Conservation (phyloP, 441 rosid species). For the Dalechampia spathulata region DNA sequence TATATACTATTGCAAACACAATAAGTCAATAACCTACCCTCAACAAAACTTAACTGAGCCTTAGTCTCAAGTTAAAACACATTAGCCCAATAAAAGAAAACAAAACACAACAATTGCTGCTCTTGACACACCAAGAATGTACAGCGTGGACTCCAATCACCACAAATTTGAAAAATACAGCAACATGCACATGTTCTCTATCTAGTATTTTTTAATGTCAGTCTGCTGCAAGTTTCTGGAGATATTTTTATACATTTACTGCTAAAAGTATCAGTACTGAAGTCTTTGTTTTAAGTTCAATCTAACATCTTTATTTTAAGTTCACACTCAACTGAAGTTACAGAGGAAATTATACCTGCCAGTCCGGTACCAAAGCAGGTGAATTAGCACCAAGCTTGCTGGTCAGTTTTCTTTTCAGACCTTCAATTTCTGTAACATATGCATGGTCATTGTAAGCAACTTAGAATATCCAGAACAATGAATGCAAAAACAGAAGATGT, state of each 20-base stretch:
- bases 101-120: no score
- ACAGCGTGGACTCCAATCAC: neutral
- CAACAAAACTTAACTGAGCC: no score
- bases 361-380: conserved; percentile 75
- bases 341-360: conserved; percentile 60
- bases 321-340: neutral
- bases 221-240: neutral
- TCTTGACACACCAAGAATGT: neutral
- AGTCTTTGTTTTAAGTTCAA: neutral
- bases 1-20: no score
- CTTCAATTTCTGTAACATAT: conserved; percentile 70
- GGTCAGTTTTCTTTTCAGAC: conserved; percentile 86
- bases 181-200: neutral
- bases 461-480: neutral
- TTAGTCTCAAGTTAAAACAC: no score
- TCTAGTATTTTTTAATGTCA: neutral
- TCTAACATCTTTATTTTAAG: neutral
- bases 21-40: no score
- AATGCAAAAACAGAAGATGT: neutral
- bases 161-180: neutral
- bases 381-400: conserved; percentile 97
- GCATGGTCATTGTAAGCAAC: conserved; percentile 9
- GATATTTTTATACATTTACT: neutral
- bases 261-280: neutral
- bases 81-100: no score